Conservation (phyloP, 768 basidiomycete genomes). For the Podaxis pistillaris region DNA sequence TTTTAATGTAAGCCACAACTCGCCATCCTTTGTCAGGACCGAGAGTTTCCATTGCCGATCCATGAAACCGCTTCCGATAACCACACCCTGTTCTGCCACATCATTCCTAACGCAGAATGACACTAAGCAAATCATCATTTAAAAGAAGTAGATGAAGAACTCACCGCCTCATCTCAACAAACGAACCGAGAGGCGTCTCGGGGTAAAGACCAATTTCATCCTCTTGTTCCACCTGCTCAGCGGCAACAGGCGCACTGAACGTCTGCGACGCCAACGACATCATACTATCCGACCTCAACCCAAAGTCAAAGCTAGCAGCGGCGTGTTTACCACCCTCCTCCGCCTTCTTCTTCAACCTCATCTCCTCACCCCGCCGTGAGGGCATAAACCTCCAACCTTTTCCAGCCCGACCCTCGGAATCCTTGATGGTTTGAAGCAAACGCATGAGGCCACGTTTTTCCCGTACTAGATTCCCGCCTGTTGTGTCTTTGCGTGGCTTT, state of each 20-base stretch:
- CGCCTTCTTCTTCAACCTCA: constrained; percentile 26
- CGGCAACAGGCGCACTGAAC: background rate
- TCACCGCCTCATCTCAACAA: constrained; percentile 47
- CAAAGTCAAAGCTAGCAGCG: background rate
- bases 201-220: constrained; percentile 19
- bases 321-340: constrained; percentile 3
- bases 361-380: constrained; percentile 37
- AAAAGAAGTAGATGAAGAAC: too few species aligned
- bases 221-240: background rate
- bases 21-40: constrained; percentile 46
- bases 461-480: background rate
- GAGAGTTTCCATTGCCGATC: constrained; percentile 19
- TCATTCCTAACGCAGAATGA: constrained; percentile 24
- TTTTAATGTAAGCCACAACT: constrained; percentile 45
- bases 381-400: constrained; percentile 34
- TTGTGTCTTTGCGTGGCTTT: background rate
- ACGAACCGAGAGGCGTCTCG: constrained; percentile 37
- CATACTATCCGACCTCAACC: background rate
- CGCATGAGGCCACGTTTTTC: background rate
- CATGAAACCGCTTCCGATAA: constrained; percentile 23
- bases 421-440: background rate
- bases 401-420: background rate
- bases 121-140: background rate
- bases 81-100: constrained; percentile 26
- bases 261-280: background rate